A percentile compares a stretch with the other conserved stretches of the same genome.
Conservation (phyloP, 768 basidiomycete genomes). For the Calocybe cyanea region DNA sequence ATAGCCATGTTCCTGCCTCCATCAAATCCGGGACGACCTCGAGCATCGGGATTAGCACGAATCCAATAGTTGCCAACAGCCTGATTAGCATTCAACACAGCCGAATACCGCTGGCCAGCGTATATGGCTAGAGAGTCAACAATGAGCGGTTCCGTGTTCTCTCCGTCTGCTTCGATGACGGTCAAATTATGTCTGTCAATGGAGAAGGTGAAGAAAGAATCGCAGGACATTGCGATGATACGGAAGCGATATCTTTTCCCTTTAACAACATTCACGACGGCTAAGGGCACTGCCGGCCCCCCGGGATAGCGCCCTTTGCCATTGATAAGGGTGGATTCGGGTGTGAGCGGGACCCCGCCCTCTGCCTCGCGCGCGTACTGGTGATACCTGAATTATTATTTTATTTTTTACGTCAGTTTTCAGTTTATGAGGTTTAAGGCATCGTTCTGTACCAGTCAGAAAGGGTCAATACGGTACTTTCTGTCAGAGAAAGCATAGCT, state of each 20-base stretch:
- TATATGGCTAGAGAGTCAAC: conserved; percentile 44
- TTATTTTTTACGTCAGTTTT: not conserved
- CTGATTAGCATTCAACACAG: conserved; percentile 41
- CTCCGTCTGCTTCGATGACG: conserved; percentile 50
- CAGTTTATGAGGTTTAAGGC: not conserved
- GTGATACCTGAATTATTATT: conserved; percentile 17
- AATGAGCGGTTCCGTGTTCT: conserved; percentile 33
- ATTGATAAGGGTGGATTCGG: conserved; percentile 27
- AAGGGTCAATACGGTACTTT: conserved; percentile 39
- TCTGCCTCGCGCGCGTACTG: not conserved
- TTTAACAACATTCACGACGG: conserved; percentile 30
- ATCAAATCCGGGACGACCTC: conserved; percentile 21
- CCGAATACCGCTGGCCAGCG: conserved; percentile 27
- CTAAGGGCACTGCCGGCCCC: conserved; percentile 19
- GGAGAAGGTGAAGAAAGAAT: conserved; percentile 34
- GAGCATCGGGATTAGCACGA: conserved; percentile 25
- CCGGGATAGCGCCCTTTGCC: conserved; percentile 33
- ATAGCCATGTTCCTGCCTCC: conserved; percentile 47
- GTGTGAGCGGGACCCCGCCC: not conserved
- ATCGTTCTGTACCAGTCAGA: conserved; percentile 29
- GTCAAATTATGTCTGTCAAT: conserved; percentile 45
- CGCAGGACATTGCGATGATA: conserved; percentile 31
- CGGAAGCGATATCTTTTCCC: conserved; percentile 35
- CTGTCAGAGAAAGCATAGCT: too few species aligned
- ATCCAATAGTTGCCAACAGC: conserved; percentile 50